phyloP scores from a whole-genome alignment of 306 rosid species.

The Benincasa hispida region DNA sequence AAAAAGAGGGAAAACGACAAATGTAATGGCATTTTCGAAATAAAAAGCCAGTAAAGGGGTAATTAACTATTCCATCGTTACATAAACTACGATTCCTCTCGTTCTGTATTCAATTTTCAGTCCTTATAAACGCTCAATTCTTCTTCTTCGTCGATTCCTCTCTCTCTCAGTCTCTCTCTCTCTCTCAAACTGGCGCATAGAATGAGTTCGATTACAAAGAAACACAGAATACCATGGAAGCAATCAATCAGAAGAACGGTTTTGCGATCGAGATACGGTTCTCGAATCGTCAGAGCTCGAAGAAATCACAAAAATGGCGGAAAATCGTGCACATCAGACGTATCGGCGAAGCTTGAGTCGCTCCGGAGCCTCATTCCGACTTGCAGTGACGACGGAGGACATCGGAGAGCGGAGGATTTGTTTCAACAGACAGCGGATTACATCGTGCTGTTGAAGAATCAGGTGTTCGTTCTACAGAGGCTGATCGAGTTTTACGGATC shows the following conservation, averaged over 20 bases:
- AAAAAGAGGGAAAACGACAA: neutral
- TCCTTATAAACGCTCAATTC: neutral
- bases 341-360: constrained; percentile 43
- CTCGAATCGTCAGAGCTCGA: constrained; percentile 15
- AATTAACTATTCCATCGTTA: constrained; percentile 19
- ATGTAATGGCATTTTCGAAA: constrained; percentile 41
- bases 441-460: constrained; percentile 49
- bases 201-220: constrained; percentile 42
- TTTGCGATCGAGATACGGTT: constrained; percentile 10
- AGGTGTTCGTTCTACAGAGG: constrained; percentile 65
- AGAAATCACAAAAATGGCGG: constrained; percentile 26
- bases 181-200: neutral
- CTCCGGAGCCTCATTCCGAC: constrained; percentile 60
- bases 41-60: constrained; percentile 24
- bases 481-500: constrained; percentile 54
- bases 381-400: constrained; percentile 6
- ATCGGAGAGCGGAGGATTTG: constrained; percentile 40
- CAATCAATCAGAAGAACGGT: constrained; percentile 5
- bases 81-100: constrained; percentile 33
- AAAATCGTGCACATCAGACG: constrained; percentile 22
- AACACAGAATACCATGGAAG: constrained; percentile 25
- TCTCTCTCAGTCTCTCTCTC: neutral
- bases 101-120: neutral
- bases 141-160: neutral
- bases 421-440: constrained; percentile 80